Evolutionary conservation across 1,284 basidiomycete genomes (phyloP).

Genomic region (Heterobasidion annosum): DNA sequence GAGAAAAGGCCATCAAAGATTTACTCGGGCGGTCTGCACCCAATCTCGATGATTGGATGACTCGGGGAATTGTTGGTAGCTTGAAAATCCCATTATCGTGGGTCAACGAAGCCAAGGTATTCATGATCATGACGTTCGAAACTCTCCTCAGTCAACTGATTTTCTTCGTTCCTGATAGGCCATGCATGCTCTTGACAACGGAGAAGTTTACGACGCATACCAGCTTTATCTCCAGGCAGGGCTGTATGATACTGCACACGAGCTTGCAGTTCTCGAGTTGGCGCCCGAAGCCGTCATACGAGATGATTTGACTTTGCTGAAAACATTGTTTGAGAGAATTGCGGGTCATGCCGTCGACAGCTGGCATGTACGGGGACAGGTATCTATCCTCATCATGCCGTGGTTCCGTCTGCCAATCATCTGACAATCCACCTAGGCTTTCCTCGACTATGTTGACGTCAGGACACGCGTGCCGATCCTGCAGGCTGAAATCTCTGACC

Average conservation of each 20-base stretch:
- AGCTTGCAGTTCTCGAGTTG: conserved; percentile 74
- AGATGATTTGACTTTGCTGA: conserved; percentile 69
- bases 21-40: conserved; percentile 71
- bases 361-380: conserved; percentile 79
- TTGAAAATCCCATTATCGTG: conserved; percentile 78
- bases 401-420: background rate
- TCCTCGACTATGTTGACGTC: conserved; percentile 63
- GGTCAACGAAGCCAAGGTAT: conserved; percentile 83
- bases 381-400: conserved; percentile 16
- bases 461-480: conserved; percentile 54
- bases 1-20: conserved; percentile 76
- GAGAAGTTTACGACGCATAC: conserved; percentile 72
- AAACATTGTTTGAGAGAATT: conserved; percentile 66
- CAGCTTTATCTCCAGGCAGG: conserved; percentile 69
- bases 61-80: conserved; percentile 65
- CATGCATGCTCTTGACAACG: conserved; percentile 49
- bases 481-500: conserved; percentile 33
- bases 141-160: background rate
- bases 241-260: conserved; percentile 69
- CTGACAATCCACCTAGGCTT: conserved; percentile 32
- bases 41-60: conserved; percentile 61
- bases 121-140: background rate
- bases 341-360: conserved; percentile 53
- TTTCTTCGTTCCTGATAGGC: conserved; percentile 36
- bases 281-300: conserved; percentile 86